Base-by-base conservation (phyloP, 495 filamentous ascomycete species). In the Lepidopterella palustris region DNA sequence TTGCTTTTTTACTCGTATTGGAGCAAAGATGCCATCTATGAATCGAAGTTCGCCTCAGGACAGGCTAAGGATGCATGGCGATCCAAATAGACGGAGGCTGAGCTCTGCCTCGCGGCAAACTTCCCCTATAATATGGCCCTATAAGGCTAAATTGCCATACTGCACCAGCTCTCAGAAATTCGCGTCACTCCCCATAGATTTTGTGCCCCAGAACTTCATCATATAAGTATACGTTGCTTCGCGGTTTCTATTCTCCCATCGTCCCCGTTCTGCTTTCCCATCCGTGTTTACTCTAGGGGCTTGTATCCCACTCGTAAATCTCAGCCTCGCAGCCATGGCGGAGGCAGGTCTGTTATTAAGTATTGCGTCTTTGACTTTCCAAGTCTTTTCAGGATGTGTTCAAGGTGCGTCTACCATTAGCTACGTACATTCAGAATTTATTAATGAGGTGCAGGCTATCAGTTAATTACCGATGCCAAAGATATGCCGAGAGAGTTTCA, bases 361-460 rank as follows among this genome's bases (percentile, higher is more conserved):
- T 39, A 54, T 55, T 26, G 67, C 67, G 10, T 70, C 67, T 3
- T 49, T 70, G 23, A 62, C 67, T 25, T 70, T 70, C 23, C 67
- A 70, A 48, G 65, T 70, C 53, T 70, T 70, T 29, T 70, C 67
- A 32, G 65, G 64, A 56, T 64, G 61, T 59, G 59, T 70, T 20
- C 48, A 67, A 53, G 67, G 66, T 64, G 4, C 11, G 63, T 53
- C 11, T 5, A 29, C 11, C 10, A 23, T 25, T n/a, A 5, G 1
- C 21, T 58, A 48, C 32, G 5, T 52, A 27, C 10, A 0, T n/a
- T 21, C n/a, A 24, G 10, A 4, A 26, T n/a, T 23, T n/a, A 24
- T 21, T 59, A 25, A 59, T 45, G 25, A 52, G 8, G 4, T 5
- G 21, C 18, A 69, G 67, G 67, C 21, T 70, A 70, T 48, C 64